Percentiles rank a stretch among this genome's conserved stretches.
phyloP scores from a whole-genome alignment of 345 rosid species.

The Eutrema yunnanense region DNA sequence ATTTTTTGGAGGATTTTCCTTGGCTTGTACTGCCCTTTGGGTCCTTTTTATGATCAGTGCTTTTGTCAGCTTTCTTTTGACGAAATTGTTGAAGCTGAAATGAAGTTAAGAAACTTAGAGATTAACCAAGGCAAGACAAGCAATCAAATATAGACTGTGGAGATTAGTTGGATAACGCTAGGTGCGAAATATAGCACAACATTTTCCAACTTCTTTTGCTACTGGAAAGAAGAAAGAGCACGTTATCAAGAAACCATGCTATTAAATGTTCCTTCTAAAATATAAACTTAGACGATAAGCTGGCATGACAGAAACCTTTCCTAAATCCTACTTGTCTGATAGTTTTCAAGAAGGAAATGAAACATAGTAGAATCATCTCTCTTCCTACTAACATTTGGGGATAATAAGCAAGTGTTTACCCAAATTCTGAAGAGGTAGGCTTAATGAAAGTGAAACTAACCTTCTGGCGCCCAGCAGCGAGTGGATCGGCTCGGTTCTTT shows the following conservation, averaged over 20 bases:
- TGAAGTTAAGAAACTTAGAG: background rate
- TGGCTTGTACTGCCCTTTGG: conserved; percentile 62
- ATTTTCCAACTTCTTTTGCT: background rate
- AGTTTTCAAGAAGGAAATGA: background rate
- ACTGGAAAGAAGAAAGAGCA: background rate
- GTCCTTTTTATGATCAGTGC: conserved; percentile 49
- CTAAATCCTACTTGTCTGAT: background rate
- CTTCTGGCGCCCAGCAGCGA: conserved; percentile 93
- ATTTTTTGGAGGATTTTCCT: conserved; percentile 65
- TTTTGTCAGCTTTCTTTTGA: conserved; percentile 80
- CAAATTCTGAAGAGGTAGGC: background rate
- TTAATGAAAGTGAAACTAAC: conserved; percentile 27
- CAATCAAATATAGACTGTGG: background rate
- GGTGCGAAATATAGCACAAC: background rate
- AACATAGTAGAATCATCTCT: conserved; percentile 1
- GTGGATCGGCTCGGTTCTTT: conserved; percentile 81
- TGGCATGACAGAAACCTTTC: background rate
- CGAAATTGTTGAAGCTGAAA: conserved; percentile 94
- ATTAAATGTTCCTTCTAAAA: conserved; percentile 1
- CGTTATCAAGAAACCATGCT: background rate
- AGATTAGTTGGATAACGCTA: background rate
- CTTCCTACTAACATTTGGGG: background rate
- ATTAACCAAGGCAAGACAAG: background rate
- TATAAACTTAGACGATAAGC: background rate
- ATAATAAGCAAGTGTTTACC: background rate